Percentiles rank a stretch among this genome's conserved stretches.
Evolutionary conservation across 2,329 filamentous ascomycete species (phyloP).

Genomic region (Botrytis hyacinthi): DNA sequence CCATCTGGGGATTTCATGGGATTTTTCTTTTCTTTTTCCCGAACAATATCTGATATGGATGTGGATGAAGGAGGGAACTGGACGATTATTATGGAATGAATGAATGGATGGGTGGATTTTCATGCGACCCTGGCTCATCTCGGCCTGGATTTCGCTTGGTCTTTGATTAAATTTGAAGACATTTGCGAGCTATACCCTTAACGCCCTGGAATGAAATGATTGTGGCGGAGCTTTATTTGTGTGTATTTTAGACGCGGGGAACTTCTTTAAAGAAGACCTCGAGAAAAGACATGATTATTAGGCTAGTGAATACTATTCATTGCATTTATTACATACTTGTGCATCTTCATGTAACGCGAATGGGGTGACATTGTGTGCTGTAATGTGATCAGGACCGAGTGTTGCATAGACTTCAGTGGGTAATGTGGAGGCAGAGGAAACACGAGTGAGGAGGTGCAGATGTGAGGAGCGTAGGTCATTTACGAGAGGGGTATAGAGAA

Average conservation of each 20-base stretch:
- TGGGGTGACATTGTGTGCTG: background rate
- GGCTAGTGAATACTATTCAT: conserved; percentile 14
- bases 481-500: background rate
- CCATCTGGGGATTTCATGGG: background rate
- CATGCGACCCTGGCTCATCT: conserved; percentile 12
- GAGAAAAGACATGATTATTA: conserved; percentile 7
- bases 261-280: background rate
- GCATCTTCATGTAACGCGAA: background rate
- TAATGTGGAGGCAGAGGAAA: background rate
- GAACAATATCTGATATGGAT: conserved; percentile 7
- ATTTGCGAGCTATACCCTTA: conserved; percentile 11
- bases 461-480: too few species aligned
- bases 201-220: conserved; percentile 9
- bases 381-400: background rate
- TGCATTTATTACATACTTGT: background rate
- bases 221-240: conserved; percentile 7
- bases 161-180: conserved; percentile 12
- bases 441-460: background rate
- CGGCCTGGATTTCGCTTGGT: conserved; percentile 1
- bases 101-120: conserved; percentile 6
- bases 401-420: background rate
- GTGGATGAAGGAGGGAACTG: background rate
- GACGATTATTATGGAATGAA: conserved; percentile 9
- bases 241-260: conserved; percentile 7
- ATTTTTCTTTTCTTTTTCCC: background rate